A percentile compares a stretch with the other conserved stretches of the same genome.
phyloP scores from a whole-genome alignment of 1,284 basidiomycete genomes.

The Cutaneotrichosporon spelunceum region DNA sequence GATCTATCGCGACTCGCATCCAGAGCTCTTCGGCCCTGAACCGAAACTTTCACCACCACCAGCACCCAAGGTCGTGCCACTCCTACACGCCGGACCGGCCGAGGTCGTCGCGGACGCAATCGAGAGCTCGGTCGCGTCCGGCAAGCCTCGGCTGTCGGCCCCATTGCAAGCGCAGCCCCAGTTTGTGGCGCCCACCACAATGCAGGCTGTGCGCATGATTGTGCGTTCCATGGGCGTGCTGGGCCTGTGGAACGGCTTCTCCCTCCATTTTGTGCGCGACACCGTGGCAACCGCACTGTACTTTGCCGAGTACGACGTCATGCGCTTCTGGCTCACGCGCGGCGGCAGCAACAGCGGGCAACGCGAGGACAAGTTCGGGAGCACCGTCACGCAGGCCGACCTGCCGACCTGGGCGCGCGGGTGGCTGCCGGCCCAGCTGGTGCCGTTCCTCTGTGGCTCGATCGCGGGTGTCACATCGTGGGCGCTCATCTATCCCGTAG shows the following conservation, averaged over 20 bases:
- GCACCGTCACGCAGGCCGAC: conserved; percentile 34
- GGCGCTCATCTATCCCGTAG: conserved; percentile 52
- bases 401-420: conserved; percentile 47
- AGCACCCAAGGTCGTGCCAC: conserved; percentile 9
- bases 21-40: conserved; percentile 25
- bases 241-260: conserved; percentile 48
- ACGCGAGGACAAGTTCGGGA: conserved; percentile 12
- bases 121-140: neutral
- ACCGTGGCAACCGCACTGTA: conserved; percentile 50
- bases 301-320: conserved; percentile 52
- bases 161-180: neutral
- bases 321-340: conserved; percentile 43
- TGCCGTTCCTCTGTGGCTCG: conserved; percentile 50
- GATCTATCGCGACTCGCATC: conserved; percentile 57
- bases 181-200: conserved; percentile 41
- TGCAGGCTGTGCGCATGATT: conserved; percentile 45
- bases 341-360: neutral
- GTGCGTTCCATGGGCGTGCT: conserved; percentile 32
- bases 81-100: neutral
- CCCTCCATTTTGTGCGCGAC: conserved; percentile 48
- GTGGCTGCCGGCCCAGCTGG: conserved; percentile 41
- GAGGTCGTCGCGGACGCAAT: conserved; percentile 2
- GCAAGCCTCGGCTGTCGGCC: neutral
- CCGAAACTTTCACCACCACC: neutral
- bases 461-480: conserved; percentile 51